Conservation (phyloP, 257 asterid species). For the Salvia splendens region DNA sequence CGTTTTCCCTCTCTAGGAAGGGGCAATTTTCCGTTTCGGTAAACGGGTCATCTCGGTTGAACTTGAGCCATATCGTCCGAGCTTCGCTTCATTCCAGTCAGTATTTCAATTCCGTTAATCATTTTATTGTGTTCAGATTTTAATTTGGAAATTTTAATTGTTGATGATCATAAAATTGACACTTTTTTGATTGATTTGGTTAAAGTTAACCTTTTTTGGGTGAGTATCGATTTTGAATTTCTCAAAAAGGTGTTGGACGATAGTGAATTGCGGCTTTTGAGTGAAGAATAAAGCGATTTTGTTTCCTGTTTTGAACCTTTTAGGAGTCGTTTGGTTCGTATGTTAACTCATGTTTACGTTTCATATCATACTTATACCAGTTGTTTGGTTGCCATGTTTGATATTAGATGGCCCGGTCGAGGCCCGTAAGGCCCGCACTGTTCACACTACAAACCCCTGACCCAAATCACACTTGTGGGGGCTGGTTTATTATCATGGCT, state of each 20-base stretch:
- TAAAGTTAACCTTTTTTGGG: neutral
- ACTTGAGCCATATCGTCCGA: constrained; percentile 37
- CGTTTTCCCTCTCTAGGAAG: constrained; percentile 34
- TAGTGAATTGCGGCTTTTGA: constrained; percentile 26
- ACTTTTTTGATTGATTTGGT: neutral
- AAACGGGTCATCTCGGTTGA: constrained; percentile 34
- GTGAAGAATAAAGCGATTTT: neutral
- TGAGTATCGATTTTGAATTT: neutral
- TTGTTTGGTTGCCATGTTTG: too few relatives aligned
- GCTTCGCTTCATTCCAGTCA: constrained; percentile 64
- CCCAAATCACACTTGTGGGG: too few relatives aligned
- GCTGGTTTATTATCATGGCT: too few relatives aligned
- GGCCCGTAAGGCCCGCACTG: too few relatives aligned
- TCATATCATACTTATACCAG: too few relatives aligned
- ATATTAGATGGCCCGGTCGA: too few relatives aligned
- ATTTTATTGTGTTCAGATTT: neutral
- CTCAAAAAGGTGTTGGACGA: neutral
- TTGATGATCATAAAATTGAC: constrained; percentile 4
- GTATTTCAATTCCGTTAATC: constrained; percentile 26
- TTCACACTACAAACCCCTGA: too few relatives aligned
- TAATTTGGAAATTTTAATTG: neutral
- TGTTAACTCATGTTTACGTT: too few relatives aligned
- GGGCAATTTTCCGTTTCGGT: constrained; percentile 38
- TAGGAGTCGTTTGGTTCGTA: too few relatives aligned
- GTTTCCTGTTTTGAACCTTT: neutral